A percentile compares a stretch with the other conserved stretches of the same genome.
Conservation (phyloP, 192 early-diverging fungal genomes). For the Coemansia erecta region DNA sequence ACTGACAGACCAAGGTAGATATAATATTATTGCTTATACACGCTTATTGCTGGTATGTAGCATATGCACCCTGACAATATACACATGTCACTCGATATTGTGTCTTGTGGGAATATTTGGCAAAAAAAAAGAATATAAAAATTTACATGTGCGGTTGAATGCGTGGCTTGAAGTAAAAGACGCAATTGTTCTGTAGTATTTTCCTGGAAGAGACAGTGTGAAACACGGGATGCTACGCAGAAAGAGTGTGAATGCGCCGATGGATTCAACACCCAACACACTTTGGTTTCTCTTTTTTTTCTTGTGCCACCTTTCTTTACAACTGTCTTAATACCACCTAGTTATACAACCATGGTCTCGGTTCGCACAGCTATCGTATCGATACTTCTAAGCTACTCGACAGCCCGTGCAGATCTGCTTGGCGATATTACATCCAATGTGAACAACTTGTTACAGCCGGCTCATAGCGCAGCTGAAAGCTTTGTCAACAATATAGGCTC, state of each 20-base stretch:
- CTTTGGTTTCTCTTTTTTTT: too few relatives aligned
- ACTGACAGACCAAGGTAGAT: neutral
- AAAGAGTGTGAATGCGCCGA: too few relatives aligned
- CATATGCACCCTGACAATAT: neutral
- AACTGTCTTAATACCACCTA: too few relatives aligned
- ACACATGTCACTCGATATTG: neutral
- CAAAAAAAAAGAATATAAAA: neutral
- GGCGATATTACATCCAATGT: neutral
- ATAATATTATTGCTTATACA: neutral
- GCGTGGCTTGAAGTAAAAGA: too few relatives aligned
- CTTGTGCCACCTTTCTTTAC: too few relatives aligned
- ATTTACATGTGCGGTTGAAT: neutral
- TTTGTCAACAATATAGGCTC: constrained; percentile 11
- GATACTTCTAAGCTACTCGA: neutral
- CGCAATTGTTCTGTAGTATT: too few relatives aligned
- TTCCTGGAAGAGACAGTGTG: too few relatives aligned
- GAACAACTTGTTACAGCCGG: constrained; percentile 5
- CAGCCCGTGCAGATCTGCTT: neutral
- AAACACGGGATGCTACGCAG: too few relatives aligned
- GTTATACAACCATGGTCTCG: neutral
- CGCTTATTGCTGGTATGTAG: neutral
- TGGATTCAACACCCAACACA: too few relatives aligned
- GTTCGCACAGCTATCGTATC: neutral
- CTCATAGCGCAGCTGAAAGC: constrained; percentile 13
- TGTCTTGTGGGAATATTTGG: neutral